Percentiles rank a stretch among this genome's conserved stretches.
Conservation (phyloP, 2,329 filamentous ascomycete species). For the Hansfordia pulvinata region DNA sequence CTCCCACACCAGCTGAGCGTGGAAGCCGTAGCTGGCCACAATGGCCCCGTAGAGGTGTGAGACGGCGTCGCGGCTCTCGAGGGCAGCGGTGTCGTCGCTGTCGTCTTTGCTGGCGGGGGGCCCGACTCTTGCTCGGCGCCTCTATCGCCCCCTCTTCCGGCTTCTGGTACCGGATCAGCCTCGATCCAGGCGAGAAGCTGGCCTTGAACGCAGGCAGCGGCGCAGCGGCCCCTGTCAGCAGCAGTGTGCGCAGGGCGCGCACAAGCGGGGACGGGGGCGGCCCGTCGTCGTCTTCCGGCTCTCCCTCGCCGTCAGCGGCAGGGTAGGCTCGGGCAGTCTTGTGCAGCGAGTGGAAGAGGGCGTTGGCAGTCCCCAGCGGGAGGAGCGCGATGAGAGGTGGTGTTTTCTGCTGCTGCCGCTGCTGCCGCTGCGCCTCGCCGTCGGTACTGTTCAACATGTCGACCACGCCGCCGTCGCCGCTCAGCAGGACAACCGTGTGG, state of each 20-base stretch:
- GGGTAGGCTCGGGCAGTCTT: too few relatives aligned
- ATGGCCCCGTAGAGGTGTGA: constrained; percentile 56
- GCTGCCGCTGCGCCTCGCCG: neutral
- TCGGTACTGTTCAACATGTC: constrained; percentile 61
- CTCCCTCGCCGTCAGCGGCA: too few relatives aligned
- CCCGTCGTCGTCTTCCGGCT: constrained; percentile 13
- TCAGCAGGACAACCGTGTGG: constrained; percentile 63
- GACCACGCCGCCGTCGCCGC: constrained; percentile 75
- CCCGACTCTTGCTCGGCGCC: constrained; percentile 1
- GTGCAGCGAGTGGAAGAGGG: constrained; percentile 48
- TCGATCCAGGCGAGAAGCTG: constrained; percentile 44
- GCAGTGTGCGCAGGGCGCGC: constrained; percentile 40
- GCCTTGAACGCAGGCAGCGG: constrained; percentile 50
- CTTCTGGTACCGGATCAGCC: constrained; percentile 24
- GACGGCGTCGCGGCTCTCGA: constrained; percentile 19
- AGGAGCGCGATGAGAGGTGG: constrained; percentile 36
- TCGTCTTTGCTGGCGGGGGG: constrained; percentile 1
- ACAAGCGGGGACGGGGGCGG: constrained; percentile 24
- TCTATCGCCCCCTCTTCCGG: constrained; percentile 3
- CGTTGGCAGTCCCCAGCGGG: constrained; percentile 53
- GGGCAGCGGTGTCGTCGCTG: constrained; percentile 5
- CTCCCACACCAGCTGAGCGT: constrained; percentile 79
- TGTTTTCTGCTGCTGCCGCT: neutral
- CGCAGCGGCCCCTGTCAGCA: constrained; percentile 38
- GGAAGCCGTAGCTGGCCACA: constrained; percentile 81